phyloP scores from a whole-genome alignment of 306 rosid species.

The Adenanthera pavonina region DNA sequence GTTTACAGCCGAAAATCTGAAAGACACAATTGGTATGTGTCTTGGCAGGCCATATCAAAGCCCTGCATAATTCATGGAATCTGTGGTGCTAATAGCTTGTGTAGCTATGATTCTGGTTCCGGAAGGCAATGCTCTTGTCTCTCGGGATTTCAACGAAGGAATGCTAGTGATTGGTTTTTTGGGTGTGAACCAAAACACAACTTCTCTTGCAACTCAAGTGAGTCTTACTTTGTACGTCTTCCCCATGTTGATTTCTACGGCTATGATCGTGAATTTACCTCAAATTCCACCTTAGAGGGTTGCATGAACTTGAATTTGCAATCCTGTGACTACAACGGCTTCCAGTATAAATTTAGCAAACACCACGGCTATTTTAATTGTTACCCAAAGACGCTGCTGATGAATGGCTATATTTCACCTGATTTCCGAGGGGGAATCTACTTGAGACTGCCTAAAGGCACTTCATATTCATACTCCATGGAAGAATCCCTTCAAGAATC shows the following conservation, averaged over 20 bases:
- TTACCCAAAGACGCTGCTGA: conserved; percentile 40
- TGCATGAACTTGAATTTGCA: conserved; percentile 34
- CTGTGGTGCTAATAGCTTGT: conserved; percentile 44
- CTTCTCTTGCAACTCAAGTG: conserved; percentile 26
- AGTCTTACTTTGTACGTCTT: conserved; percentile 26
- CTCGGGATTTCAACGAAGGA: conserved; percentile 33
- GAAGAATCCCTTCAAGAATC: not conserved
- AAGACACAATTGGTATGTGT: conserved; percentile 39
- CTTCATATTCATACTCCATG: not conserved
- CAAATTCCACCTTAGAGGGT: conserved; percentile 14
- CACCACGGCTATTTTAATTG: not conserved
- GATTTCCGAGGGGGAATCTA: conserved; percentile 38
- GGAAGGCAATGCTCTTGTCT: conserved; percentile 43
- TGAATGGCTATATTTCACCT: conserved; percentile 45
- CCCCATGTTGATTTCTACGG: conserved; percentile 45
- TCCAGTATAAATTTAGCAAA: conserved; percentile 24
- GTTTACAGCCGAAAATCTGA: conserved; percentile 40
- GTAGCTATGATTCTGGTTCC: conserved; percentile 29
- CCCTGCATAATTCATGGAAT: conserved; percentile 51
- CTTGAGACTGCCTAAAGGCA: conserved; percentile 39
- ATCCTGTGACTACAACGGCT: conserved; percentile 38
- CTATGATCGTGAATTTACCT: conserved; percentile 28
- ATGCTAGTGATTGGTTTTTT: conserved; percentile 35
- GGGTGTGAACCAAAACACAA: conserved; percentile 42
- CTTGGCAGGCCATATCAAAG: conserved; percentile 50